Conservation (phyloP, 2,329 filamentous ascomycete species). For the Aspergillus fumigatiaffinis region DNA sequence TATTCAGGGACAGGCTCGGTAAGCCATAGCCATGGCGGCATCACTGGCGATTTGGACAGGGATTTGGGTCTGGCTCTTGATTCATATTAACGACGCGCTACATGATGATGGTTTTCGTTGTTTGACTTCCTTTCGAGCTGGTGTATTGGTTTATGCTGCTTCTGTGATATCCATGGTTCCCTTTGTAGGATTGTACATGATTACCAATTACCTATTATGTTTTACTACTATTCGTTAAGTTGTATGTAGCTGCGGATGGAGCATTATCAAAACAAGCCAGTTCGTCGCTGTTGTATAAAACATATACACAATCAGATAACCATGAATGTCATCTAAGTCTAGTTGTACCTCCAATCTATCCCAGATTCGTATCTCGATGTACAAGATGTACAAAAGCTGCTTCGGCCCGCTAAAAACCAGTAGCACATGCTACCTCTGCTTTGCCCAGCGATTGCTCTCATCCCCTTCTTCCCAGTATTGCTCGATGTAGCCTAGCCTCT, state of each 20-base stretch:
- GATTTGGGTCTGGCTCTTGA: constrained; percentile 28
- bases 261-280: not conserved
- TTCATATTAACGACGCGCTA: not conserved
- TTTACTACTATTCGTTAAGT: not conserved
- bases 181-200: not conserved
- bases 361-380: not conserved
- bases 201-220: not conserved
- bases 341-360: not conserved
- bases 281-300: not conserved
- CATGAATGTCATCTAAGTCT: not conserved
- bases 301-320: not conserved
- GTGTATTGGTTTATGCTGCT: not conserved
- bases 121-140: not conserved
- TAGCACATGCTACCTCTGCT: constrained; percentile 1
- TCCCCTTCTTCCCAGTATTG: constrained; percentile 78
- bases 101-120: not conserved
- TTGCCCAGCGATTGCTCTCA: constrained; percentile 77
- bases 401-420: not conserved
- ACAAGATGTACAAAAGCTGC: not conserved
- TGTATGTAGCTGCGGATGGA: not conserved
- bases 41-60: constrained; percentile 37
- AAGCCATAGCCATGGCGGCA: constrained; percentile 15
- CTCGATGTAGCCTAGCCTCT: constrained; percentile 79
- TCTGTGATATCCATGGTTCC: not conserved
- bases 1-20: constrained; percentile 3